Evolutionary conservation across 306 rosid genomes (phyloP), one percentile per base, ranked within the genome.

Genomic region (Elaeagnus macrophylla): DNA sequence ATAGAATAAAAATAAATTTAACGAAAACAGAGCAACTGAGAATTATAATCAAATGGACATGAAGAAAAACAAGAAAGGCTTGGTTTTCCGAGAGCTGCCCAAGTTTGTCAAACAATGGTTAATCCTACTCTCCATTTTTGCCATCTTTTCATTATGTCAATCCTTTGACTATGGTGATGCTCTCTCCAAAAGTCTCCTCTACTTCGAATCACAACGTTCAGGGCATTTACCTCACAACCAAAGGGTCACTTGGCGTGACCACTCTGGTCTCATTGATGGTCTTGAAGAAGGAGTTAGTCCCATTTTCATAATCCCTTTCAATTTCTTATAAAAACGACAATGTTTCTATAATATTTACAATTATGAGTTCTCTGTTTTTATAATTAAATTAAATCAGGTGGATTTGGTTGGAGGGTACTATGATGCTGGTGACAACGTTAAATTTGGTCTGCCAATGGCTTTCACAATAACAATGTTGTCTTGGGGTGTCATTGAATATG

Each of bases 381-480:
- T n/a, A 10, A 39, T 13, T 10, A 6, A 1, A 41, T 35, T 56
- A 47, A 37, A 50, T 55, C 64, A 89, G 97, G 95, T 80, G 73
- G 95, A 89, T 69, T 79, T 89, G 77, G 93, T 82, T 10, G 84
- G 97, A 76, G 97, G 97, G 9, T 85, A 89, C 74, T 85, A 89
- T 19, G 97, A 89, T 56, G 97, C 97, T 2, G 97, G 97, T 14
- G 97, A 89, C 42, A 82, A 89, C 37, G 86, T 89, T 8, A 89
- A 89, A 66, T 89, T 89, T 53, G 95, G 95, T 20, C 46, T 89
- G 6, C 95, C 97, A 7, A 89, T 85, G 97, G 93, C 95, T 4
- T 89, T 89, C 54, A 82, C 97, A 40, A 10, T 89, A 40, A 89
- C 97, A 3, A 67, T 89, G 67, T 83, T 89, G 41, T 85, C 95